phyloP scores from a whole-genome alignment of 2,329 filamentous ascomycete species.

The Colletotrichum somersetense region DNA sequence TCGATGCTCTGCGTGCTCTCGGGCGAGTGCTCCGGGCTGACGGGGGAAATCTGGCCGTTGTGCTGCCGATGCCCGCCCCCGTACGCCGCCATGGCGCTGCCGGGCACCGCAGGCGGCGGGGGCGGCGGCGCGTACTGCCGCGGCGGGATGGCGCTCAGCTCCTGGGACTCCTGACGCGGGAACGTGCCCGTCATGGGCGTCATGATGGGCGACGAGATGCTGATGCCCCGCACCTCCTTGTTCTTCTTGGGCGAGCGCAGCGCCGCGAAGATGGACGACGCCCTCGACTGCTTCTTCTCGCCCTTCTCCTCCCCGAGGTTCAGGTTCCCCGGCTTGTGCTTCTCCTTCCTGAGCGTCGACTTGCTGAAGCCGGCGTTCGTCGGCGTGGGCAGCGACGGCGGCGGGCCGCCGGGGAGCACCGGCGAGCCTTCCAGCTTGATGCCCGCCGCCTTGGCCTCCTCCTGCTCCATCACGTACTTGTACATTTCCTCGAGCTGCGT shows the following conservation, averaged over 20 bases:
- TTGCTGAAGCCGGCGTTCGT: conserved; percentile 50
- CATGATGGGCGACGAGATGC: conserved; percentile 75
- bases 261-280: conserved; percentile 71
- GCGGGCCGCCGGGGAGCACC: conserved; percentile 48
- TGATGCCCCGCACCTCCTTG: conserved; percentile 65
- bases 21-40: conserved; percentile 62
- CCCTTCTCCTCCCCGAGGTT: conserved; percentile 59
- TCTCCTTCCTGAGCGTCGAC: conserved; percentile 57
- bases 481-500: conserved; percentile 92
- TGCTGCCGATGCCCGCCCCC: conserved; percentile 45
- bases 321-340: conserved; percentile 63
- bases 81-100: conserved; percentile 60
- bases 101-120: conserved; percentile 68
- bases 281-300: conserved; percentile 65
- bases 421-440: conserved; percentile 61
- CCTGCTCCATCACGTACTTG: conserved; percentile 91
- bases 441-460: conserved; percentile 74
- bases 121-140: conserved; percentile 69
- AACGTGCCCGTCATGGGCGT: conserved; percentile 73
- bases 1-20: conserved; percentile 67
- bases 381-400: conserved; percentile 45
- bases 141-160: conserved; percentile 69
- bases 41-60: conserved; percentile 55
- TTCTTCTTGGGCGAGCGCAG: conserved; percentile 71
- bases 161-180: conserved; percentile 65